A percentile compares a stretch with the other conserved stretches of the same genome.
phyloP scores from a whole-genome alignment of 2,329 filamentous ascomycete species.

The Xylaria arbuscula region DNA sequence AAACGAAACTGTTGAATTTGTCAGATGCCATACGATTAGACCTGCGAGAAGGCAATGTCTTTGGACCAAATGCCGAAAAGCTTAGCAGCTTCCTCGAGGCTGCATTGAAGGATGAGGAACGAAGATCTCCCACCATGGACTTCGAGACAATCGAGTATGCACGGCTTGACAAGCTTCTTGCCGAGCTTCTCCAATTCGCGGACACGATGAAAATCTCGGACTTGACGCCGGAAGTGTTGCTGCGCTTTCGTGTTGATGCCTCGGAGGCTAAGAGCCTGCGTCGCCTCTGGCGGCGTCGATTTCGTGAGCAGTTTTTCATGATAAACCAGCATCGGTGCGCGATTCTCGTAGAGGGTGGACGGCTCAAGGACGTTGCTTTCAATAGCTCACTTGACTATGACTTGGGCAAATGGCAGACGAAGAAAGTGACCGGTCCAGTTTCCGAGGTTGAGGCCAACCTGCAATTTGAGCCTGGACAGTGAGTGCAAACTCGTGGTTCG shows the following conservation, averaged over 20 bases:
- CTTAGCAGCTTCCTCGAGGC: constrained; percentile 56
- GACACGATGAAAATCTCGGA: constrained; percentile 53
- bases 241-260: constrained; percentile 51
- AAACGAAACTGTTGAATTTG: constrained; percentile 51
- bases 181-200: constrained; percentile 56
- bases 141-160: constrained; percentile 55
- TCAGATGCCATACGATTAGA: constrained; percentile 57
- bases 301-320: constrained; percentile 58
- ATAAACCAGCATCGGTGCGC: constrained; percentile 58
- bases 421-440: constrained; percentile 47
- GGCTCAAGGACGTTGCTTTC: constrained; percentile 57
- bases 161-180: constrained; percentile 53
- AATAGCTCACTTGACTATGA: constrained; percentile 48
- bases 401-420: constrained; percentile 54
- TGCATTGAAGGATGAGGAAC: constrained; percentile 54
- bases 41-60: constrained; percentile 48
- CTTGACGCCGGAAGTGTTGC: constrained; percentile 44
- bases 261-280: constrained; percentile 55
- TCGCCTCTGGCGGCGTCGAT: constrained; percentile 58
- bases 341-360: constrained; percentile 52
- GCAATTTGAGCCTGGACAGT: constrained; percentile 62
- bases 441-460: constrained; percentile 56
- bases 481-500: constrained; percentile 44
- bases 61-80: constrained; percentile 51
- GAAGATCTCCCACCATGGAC: constrained; percentile 50